Percentiles rank a stretch among this genome's conserved stretches.
phyloP scores from a whole-genome alignment of 108 stramenopile genomes.

The Cylindrotheca closterium region DNA sequence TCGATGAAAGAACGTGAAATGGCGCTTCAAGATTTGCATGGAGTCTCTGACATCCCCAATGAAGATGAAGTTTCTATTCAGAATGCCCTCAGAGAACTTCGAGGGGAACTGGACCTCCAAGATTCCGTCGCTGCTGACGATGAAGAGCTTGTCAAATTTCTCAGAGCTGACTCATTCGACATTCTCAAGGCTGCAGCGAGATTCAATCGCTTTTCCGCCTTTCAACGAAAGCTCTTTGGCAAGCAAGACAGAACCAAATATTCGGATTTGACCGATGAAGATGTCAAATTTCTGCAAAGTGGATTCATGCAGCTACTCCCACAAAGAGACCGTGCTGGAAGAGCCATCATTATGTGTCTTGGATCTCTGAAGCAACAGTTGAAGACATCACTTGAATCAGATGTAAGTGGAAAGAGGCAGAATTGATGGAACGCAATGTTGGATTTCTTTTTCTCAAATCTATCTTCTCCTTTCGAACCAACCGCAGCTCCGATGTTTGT shows the following conservation, averaged over 20 bases:
- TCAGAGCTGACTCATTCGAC: conserved; percentile 37
- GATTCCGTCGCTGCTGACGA: not conserved
- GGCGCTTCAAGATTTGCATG: conserved; percentile 19
- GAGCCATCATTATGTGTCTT: conserved; percentile 6
- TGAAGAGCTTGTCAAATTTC: conserved; percentile 16
- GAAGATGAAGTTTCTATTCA: conserved; percentile 6
- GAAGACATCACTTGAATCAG: not conserved
- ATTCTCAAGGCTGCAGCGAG: conserved; percentile 17
- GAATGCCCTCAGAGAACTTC: not conserved
- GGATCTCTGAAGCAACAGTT: not conserved
- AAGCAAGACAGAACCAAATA: not conserved
- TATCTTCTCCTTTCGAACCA: no score
- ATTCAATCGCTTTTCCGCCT: conserved; percentile 20
- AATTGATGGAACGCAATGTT: no score
- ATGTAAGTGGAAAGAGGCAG: no score
- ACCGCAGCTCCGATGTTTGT: not conserved
- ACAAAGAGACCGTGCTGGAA: conserved; percentile 2
- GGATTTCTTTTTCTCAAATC: no score
- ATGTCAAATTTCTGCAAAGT: not conserved
- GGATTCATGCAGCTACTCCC: conserved; percentile 9
- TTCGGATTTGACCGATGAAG: conserved; percentile 7
- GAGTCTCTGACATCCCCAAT: conserved; percentile 8
- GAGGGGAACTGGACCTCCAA: not conserved
- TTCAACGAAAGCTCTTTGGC: conserved; percentile 30
- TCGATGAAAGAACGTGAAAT: conserved; percentile 3